phyloP scores from a whole-genome alignment of 192 early-diverging fungal genomes.

The Paraglomus occultum region DNA sequence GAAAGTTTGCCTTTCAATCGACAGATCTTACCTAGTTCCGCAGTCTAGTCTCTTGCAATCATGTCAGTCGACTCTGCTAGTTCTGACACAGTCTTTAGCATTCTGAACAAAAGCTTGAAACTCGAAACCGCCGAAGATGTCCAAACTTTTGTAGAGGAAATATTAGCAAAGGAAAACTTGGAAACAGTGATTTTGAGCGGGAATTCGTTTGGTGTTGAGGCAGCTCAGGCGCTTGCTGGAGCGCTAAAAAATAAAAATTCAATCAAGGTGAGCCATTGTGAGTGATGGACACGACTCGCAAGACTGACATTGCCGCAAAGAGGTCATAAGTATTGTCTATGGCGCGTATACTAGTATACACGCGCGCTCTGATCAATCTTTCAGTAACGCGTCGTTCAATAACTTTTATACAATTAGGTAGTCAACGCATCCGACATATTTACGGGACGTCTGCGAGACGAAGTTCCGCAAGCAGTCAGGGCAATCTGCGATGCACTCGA shows the following conservation, averaged over 20 bases:
- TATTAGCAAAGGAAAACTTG: constrained; percentile 60
- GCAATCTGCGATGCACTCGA: constrained; percentile 81
- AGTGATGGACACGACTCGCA: not conserved
- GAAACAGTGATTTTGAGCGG: constrained; percentile 77
- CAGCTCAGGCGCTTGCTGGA: constrained; percentile 72
- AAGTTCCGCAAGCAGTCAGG: constrained; percentile 82
- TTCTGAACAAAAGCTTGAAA: constrained; percentile 87
- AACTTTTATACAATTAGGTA: constrained; percentile 48
- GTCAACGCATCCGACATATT: constrained; percentile 91
- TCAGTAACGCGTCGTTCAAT: constrained; percentile 13
- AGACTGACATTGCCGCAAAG: not conserved
- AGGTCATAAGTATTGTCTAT: not conserved
- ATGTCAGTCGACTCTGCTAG: not conserved
- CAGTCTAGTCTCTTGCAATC: too few species aligned
- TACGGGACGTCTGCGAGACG: constrained; percentile 85
- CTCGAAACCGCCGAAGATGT: constrained; percentile 83
- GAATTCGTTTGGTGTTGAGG: constrained; percentile 93
- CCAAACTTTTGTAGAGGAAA: constrained; percentile 67
- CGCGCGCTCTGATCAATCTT: not conserved
- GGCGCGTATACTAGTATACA: not conserved
- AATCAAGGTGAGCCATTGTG: constrained; percentile 63
- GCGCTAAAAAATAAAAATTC: constrained; percentile 64
- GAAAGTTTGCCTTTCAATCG: too few species aligned
- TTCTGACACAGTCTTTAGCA: constrained; percentile 63
- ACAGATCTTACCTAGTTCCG: too few species aligned